phyloP scores from a whole-genome alignment of 2,329 filamentous ascomycete genomes.

The Hypoxylon sp. region DNA sequence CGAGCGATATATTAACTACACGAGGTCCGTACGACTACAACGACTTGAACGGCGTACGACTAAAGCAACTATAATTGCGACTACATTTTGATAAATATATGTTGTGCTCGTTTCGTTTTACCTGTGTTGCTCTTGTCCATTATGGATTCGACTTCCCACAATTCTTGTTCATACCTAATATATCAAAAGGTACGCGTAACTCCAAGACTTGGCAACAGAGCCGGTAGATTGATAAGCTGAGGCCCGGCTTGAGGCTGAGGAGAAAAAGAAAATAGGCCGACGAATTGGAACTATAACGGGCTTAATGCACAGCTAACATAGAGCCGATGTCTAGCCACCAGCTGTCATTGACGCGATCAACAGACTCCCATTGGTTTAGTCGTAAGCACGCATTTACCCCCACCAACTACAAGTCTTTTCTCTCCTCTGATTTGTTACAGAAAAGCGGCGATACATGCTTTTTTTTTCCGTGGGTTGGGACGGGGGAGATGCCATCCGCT shows the following conservation, averaged over 20 bases:
- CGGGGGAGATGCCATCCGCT: slow-evolving; percentile 2
- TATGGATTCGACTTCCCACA: no score
- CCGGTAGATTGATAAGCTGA: slow-evolving; percentile 8
- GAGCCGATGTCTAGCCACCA: slow-evolving; percentile 30
- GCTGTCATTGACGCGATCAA: slow-evolving; percentile 28
- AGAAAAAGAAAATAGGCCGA: slow-evolving; percentile 1
- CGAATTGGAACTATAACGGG: slow-evolving; percentile 4
- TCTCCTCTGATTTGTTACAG: slow-evolving; percentile 22
- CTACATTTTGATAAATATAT: no score
- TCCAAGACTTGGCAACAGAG: background rate
- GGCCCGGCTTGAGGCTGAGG: slow-evolving; percentile 29
- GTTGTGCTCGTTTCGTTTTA: no score
- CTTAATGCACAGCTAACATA: no score
- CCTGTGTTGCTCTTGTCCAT: no score
- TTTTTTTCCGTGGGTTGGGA: slow-evolving; percentile 2
- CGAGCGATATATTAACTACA: no score
- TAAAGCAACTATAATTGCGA: no score
- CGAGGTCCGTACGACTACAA: no score
- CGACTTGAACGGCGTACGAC: no score
- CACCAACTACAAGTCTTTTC: slow-evolving; percentile 4
- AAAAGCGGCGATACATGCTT: background rate
- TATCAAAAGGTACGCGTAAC: background rate
- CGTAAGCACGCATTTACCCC: slow-evolving; percentile 7
- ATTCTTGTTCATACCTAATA: no score
- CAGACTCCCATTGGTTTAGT: slow-evolving; percentile 22